phyloP scores from a whole-genome alignment of 768 basidiomycete species.

The Pseudohyphozyma bogoriensis region DNA sequence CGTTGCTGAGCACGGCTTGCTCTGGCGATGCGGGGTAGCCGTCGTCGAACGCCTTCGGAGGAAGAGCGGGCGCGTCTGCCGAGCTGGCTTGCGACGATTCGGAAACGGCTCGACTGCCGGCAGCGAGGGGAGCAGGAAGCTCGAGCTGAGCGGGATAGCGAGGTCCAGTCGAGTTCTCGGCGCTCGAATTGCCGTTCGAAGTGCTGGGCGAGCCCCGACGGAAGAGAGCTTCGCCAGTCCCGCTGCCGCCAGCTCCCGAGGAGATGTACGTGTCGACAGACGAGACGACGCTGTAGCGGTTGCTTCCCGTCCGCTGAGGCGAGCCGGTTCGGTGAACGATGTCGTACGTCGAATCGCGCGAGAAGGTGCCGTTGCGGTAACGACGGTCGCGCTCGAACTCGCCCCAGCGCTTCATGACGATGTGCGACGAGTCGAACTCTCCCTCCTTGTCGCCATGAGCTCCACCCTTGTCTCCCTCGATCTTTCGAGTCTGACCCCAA shows the following conservation, averaged over 20 bases:
- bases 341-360: conserved; percentile 66
- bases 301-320: conserved; percentile 38
- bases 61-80: not conserved
- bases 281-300: conserved; percentile 61
- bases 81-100: not conserved
- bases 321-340: conserved; percentile 39
- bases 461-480: conserved; percentile 56
- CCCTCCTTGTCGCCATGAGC: conserved; percentile 89
- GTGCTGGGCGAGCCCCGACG: conserved; percentile 32
- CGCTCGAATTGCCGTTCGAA: conserved; percentile 18
- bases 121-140: conserved; percentile 33
- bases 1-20: not conserved
- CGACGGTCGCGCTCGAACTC: conserved; percentile 93
- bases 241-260: conserved; percentile 24
- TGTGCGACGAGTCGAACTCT: conserved; percentile 89
- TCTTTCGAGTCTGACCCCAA: conserved; percentile 77
- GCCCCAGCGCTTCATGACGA: conserved; percentile 98
- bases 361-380: conserved; percentile 41
- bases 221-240: conserved; percentile 33
- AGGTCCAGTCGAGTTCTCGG: conserved; percentile 31
- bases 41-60: not conserved
- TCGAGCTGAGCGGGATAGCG: conserved; percentile 31
- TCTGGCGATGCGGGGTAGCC: not conserved
- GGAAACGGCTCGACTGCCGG: not conserved
- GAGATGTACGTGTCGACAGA: conserved; percentile 27